phyloP scores from a whole-genome alignment of 495 filamentous ascomycete species.

The Thermochaetoides thermophila region DNA sequence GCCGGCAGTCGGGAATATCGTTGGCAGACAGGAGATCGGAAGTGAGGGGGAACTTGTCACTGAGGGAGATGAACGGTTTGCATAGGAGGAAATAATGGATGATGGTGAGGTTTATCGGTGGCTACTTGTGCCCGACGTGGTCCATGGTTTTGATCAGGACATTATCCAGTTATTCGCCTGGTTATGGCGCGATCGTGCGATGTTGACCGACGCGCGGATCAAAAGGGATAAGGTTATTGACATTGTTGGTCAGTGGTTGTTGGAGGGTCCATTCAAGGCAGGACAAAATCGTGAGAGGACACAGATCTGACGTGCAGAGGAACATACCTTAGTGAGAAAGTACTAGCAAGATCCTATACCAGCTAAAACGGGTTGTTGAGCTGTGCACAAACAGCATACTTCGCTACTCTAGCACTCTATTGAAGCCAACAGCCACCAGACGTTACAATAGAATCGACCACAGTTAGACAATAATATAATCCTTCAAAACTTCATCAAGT shows the following conservation, averaged over 20 bases:
- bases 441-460: too few species aligned
- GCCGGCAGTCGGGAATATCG: constrained; percentile 4
- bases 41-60: constrained; percentile 14
- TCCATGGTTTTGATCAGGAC: constrained; percentile 26
- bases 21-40: constrained; percentile 6
- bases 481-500: constrained; percentile 3
- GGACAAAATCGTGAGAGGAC: too few species aligned
- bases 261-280: constrained; percentile 5
- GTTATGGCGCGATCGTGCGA: constrained; percentile 6
- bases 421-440: too few species aligned
- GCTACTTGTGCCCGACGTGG: constrained; percentile 26
- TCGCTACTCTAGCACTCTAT: too few species aligned
- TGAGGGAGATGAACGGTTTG: constrained; percentile 22
- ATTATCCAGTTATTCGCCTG: constrained; percentile 2
- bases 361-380: not conserved
- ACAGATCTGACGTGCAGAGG: too few species aligned
- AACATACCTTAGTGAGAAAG: not conserved
- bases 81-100: constrained; percentile 16
- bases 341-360: not conserved
- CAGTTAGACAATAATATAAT: constrained; percentile 13
- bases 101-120: constrained; percentile 17
- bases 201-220: constrained; percentile 14
- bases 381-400: too few species aligned
- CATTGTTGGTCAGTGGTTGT: constrained; percentile 23
- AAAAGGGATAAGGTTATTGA: constrained; percentile 22